phyloP scores from a whole-genome alignment of 208 protist genomes.

The Trypanosoma avium region DNA sequence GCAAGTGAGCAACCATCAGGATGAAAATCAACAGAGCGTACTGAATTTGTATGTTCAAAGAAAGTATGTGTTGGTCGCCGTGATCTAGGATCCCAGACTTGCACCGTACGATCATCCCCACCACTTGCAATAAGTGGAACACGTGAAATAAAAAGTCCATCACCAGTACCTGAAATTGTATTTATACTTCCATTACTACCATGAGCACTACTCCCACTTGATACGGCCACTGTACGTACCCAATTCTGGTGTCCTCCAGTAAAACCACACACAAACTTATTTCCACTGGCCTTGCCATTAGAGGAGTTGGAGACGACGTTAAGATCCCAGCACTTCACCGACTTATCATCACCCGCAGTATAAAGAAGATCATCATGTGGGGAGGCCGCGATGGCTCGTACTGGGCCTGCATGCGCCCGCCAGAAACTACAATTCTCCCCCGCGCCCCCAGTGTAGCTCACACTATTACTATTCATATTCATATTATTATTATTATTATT shows the following conservation, averaged over 20 bases:
- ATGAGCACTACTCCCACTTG: constrained; percentile 35
- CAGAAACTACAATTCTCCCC: constrained; percentile 31
- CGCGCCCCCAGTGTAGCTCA: neutral
- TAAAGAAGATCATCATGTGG: constrained; percentile 67
- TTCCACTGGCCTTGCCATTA: constrained; percentile 14
- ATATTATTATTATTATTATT: no score
- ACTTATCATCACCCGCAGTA: constrained; percentile 83
- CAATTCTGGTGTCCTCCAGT: constrained; percentile 81
- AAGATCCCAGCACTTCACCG: constrained; percentile 84
- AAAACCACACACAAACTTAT: constrained; percentile 57
- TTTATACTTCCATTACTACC: no score
- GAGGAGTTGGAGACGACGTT: constrained; percentile 26
- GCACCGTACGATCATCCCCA: constrained; percentile 74
- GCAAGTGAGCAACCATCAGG: constrained; percentile 83
- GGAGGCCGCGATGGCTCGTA: constrained; percentile 68
- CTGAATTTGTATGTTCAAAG: constrained; percentile 50
- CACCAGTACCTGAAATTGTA: constrained; percentile 2
- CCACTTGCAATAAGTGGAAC: constrained; percentile 67
- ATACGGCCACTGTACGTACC: constrained; percentile 69
- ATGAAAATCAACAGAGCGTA: constrained; percentile 79
- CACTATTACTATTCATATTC: no score
- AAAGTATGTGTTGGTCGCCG: constrained; percentile 60
- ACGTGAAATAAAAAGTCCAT: constrained; percentile 33
- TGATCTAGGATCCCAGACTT: constrained; percentile 80
- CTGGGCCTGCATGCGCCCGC: constrained; percentile 71